phyloP scores from a whole-genome alignment of 495 filamentous ascomycete species.

The Neurospora sp. region DNA sequence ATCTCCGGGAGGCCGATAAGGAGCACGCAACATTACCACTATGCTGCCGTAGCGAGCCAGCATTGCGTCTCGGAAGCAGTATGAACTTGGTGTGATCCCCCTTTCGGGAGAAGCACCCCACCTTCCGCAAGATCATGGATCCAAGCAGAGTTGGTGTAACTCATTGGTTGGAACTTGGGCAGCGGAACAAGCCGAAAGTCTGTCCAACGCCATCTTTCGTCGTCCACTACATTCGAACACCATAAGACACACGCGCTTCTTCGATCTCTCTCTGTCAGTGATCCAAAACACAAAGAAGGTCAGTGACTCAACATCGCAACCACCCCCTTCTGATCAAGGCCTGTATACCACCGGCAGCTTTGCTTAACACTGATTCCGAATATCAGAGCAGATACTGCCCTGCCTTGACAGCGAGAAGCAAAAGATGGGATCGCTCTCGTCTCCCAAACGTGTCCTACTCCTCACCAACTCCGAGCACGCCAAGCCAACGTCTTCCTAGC shows the following conservation, averaged over 20 bases:
- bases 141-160: background rate
- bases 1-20: background rate
- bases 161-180: background rate
- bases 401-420: background rate
- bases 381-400: background rate
- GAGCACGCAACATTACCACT: background rate
- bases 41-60: background rate
- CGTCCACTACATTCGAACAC: background rate
- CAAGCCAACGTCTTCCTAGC: conserved; percentile 48
- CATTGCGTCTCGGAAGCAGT: background rate
- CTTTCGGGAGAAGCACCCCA: background rate
- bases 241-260: background rate
- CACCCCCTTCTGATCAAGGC: background rate
- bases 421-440: conserved; percentile 12
- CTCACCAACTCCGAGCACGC: conserved; percentile 46
- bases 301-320: background rate
- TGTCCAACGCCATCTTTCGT: background rate
- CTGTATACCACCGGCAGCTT: background rate
- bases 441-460: conserved; percentile 30
- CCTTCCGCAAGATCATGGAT: background rate
- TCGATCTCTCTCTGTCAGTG: background rate
- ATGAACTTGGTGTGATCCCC: background rate
- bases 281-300: background rate
- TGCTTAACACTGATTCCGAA: background rate
- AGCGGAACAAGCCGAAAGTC: background rate